Evolutionary conservation across 2,329 filamentous ascomycete species (phyloP).

Genomic region (Aspergillus fructus): DNA sequence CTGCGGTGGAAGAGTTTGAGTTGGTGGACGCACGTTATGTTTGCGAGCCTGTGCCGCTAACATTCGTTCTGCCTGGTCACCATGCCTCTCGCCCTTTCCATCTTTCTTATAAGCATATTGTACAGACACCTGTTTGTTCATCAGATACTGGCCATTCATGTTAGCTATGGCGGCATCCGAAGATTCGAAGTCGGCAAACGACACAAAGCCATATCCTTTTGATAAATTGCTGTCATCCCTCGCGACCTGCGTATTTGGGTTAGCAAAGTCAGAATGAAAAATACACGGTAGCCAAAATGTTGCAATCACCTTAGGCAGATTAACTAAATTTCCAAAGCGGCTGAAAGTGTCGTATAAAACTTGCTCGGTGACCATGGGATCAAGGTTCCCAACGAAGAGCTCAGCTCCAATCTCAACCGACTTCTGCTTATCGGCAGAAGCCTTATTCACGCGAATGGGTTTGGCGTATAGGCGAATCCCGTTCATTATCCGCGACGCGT

Average conservation of each 20-base stretch:
- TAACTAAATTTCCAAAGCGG: slow-evolving; percentile 82
- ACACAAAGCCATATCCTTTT: slow-evolving; percentile 96
- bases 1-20: slow-evolving; percentile 71
- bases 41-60: slow-evolving; percentile 90
- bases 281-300: neutral
- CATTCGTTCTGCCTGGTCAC: slow-evolving; percentile 88
- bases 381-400: slow-evolving; percentile 94
- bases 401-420: slow-evolving; percentile 92
- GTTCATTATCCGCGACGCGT: slow-evolving; percentile 95
- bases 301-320: slow-evolving; percentile 71
- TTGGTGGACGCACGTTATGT: slow-evolving; percentile 83
- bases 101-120: slow-evolving; percentile 99
- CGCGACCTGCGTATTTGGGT: slow-evolving; percentile 54
- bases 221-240: slow-evolving; percentile 83
- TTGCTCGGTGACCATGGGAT: slow-evolving; percentile 92
- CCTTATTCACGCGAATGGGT: slow-evolving; percentile 94
- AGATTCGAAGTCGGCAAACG: slow-evolving; percentile 87
- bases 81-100: slow-evolving; percentile 93
- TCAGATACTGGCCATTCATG: slow-evolving; percentile 94
- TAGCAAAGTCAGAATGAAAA: slow-evolving; percentile 18
- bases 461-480: slow-evolving; percentile 91
- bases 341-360: slow-evolving; percentile 93
- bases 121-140: slow-evolving; percentile 94
- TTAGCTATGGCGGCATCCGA: slow-evolving; percentile 88
- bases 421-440: slow-evolving; percentile 89